A percentile compares a stretch with the other conserved stretches of the same genome.
These are phyloP conservation scores for Xylaria sp. DNA, from an alignment of 2,329 filamentous ascomycete genomes.

Conservation along the genomic window DNA sequence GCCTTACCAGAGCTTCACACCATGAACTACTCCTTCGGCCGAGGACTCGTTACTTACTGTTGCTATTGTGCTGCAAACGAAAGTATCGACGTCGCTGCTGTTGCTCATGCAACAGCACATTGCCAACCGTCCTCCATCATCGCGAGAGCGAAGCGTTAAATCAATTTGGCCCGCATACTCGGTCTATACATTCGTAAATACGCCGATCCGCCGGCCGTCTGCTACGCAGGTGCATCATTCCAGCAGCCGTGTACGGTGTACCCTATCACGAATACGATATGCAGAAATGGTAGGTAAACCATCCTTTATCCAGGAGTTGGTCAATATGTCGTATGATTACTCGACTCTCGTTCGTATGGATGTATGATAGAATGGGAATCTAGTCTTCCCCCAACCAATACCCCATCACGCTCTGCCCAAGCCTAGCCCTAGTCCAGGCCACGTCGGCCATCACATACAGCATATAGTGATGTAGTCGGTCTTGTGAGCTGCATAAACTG, in stretches of 20 bases:
- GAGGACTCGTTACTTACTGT: slow-evolving; percentile 4
- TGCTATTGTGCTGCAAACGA: background rate
- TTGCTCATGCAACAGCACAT: background rate
- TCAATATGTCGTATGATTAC: slow-evolving; percentile 2
- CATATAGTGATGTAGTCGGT: slow-evolving; percentile 6
- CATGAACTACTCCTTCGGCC: slow-evolving; percentile 3
- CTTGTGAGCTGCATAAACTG: slow-evolving; percentile 24
- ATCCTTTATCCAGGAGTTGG: slow-evolving; percentile 3
- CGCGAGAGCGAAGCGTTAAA: slow-evolving; percentile 3
- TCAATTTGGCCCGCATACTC: slow-evolving; percentile 18
- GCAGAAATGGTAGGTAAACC: slow-evolving; percentile 3
- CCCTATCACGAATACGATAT: slow-evolving; percentile 17
- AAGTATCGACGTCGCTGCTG: background rate
- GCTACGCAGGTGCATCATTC: slow-evolving; percentile 10
- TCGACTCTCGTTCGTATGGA: background rate
- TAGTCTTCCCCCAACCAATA: background rate
- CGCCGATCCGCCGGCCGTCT: slow-evolving; percentile 3
- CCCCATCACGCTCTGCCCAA: background rate
- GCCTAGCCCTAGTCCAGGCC: slow-evolving; percentile 5
- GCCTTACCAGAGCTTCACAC: slow-evolving; percentile 22
- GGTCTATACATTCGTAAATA: slow-evolving; percentile 4
- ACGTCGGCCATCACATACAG: slow-evolving; percentile 26
- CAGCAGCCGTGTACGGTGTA: background rate
- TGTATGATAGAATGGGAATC: background rate
- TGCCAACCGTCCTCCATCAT: background rate